Percentiles rank a stretch among this genome's conserved stretches.
These are phyloP conservation scores for Mucor mucedo DNA, from an alignment of 371 early-diverging fungal species.

Conservation along the genomic window DNA sequence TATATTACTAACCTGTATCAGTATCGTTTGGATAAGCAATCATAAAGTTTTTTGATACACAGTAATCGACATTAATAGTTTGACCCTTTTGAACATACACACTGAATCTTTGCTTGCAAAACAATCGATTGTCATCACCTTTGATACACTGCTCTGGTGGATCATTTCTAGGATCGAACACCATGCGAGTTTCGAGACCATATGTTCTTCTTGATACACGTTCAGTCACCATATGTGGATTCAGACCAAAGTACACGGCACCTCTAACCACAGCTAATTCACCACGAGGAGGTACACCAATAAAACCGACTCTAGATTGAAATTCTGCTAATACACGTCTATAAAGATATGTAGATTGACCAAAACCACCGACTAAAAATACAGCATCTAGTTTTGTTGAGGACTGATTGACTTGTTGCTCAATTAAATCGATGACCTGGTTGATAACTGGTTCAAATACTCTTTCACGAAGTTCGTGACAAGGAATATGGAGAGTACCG, in stretches of 20 bases:
- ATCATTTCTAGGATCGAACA: slow-evolving; percentile 60
- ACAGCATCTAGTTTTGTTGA: slow-evolving; percentile 50
- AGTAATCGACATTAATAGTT: slow-evolving; percentile 61
- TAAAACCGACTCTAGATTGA: slow-evolving; percentile 53
- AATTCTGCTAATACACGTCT: slow-evolving; percentile 54
- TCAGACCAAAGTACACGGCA: slow-evolving; percentile 63
- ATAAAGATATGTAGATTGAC: slow-evolving; percentile 62
- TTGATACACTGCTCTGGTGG: slow-evolving; percentile 64
- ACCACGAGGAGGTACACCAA: slow-evolving; percentile 61
- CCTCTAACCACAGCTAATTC: slow-evolving; percentile 58
- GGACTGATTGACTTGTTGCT: slow-evolving; percentile 58
- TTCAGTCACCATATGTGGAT: slow-evolving; percentile 60
- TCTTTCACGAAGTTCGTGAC: slow-evolving; percentile 54
- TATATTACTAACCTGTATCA: slow-evolving; percentile 47
- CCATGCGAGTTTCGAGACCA: slow-evolving; percentile 68
- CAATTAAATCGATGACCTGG: slow-evolving; percentile 61
- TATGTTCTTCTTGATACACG: slow-evolving; percentile 68
- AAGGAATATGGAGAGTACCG: slow-evolving; percentile 57
- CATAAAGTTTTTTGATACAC: slow-evolving; percentile 68
- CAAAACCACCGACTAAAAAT: slow-evolving; percentile 68
- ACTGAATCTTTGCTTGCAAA: slow-evolving; percentile 65
- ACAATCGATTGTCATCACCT: slow-evolving; percentile 51
- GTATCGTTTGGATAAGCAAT: slow-evolving; percentile 62
- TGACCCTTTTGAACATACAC: slow-evolving; percentile 66
- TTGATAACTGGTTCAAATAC: slow-evolving; percentile 70